These are phyloP conservation scores for Phytopythium litorale DNA, from an alignment of 352 stramenopile genomes.

Conservation along the genomic window DNA sequence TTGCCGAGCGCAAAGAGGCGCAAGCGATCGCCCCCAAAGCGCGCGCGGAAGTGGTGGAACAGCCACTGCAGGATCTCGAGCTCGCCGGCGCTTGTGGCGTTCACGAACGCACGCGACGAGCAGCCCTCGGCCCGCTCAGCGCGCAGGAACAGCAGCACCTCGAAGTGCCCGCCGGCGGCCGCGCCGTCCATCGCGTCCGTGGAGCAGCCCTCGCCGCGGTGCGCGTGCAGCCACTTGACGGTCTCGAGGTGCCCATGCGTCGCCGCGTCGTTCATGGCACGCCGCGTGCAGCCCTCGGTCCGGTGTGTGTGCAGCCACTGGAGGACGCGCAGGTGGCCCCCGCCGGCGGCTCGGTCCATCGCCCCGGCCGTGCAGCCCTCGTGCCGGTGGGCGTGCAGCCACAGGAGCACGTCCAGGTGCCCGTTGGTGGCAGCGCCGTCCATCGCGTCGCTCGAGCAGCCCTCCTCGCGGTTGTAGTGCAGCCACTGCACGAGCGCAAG, in stretches of 20 bases:
- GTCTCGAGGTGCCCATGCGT: slow-evolving; percentile 22
- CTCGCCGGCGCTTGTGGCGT: slow-evolving; percentile 26
- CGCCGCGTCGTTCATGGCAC: slow-evolving; percentile 29
- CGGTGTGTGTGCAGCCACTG: slow-evolving; percentile 26
- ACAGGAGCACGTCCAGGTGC: slow-evolving; percentile 2
- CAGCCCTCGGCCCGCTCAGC: slow-evolving; percentile 13
- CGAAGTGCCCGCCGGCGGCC: slow-evolving; percentile 21
- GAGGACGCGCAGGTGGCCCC: slow-evolving; percentile 25
- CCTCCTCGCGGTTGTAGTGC: slow-evolving; percentile 6
- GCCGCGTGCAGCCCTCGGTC: slow-evolving; percentile 22
- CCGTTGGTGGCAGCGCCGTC: slow-evolving; percentile 7
- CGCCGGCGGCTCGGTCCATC: slow-evolving; percentile 29
- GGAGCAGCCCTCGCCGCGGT: slow-evolving; percentile 26
- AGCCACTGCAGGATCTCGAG: slow-evolving; percentile 36
- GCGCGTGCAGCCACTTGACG: slow-evolving; percentile 25
- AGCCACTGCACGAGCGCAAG: slow-evolving; percentile 35
- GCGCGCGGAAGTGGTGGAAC: slow-evolving; percentile 21
- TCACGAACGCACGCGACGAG: slow-evolving; percentile 26
- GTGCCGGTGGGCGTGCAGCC: background rate
- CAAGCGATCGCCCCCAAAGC: slow-evolving; percentile 26
- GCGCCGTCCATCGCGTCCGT: slow-evolving; percentile 27
- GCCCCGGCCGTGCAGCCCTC: slow-evolving; percentile 11
- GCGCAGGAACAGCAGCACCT: slow-evolving; percentile 33
- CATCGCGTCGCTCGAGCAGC: slow-evolving; percentile 9
- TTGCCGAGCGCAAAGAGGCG: slow-evolving; percentile 31